Evolutionary conservation across 768 basidiomycete species (phyloP).

Genomic region (Tylopilus sp.): DNA sequence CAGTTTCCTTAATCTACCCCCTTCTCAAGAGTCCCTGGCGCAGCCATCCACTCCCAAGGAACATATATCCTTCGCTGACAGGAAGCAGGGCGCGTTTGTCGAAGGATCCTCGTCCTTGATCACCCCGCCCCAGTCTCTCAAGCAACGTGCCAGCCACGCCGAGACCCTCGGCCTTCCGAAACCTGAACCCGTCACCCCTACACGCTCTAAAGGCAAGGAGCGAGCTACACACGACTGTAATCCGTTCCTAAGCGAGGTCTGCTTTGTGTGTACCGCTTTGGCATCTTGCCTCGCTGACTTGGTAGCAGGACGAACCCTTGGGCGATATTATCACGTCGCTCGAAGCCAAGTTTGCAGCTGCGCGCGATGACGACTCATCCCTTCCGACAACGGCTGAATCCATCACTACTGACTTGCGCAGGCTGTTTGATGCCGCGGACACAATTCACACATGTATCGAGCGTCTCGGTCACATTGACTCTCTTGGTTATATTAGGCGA

Average conservation of each 20-base stretch:
- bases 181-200: slow-evolving; percentile 19
- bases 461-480: not conserved
- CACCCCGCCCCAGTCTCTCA: slow-evolving; percentile 24
- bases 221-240: slow-evolving; percentile 5
- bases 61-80: not conserved
- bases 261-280: not conserved
- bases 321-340: not conserved
- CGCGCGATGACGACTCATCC: not conserved
- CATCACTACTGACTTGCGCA: not conserved
- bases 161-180: not conserved
- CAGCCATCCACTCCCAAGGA: slow-evolving; percentile 19
- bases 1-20: slow-evolving; percentile 22
- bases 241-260: slow-evolving; percentile 6
- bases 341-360: not conserved
- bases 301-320: slow-evolving; percentile 18
- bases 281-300: not conserved
- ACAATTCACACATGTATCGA: not conserved
- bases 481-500: not conserved
- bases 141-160: not conserved
- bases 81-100: not conserved
- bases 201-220: slow-evolving; percentile 25
- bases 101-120: slow-evolving; percentile 2
- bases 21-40: slow-evolving; percentile 11
- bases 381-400: not conserved
- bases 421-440: not conserved